A percentile compares a stretch with the other conserved stretches of the same genome.
These are phyloP conservation scores for Aspergillus chevalieri DNA, from an alignment of 2,329 filamentous ascomycete species.

Conservation along the genomic window DNA sequence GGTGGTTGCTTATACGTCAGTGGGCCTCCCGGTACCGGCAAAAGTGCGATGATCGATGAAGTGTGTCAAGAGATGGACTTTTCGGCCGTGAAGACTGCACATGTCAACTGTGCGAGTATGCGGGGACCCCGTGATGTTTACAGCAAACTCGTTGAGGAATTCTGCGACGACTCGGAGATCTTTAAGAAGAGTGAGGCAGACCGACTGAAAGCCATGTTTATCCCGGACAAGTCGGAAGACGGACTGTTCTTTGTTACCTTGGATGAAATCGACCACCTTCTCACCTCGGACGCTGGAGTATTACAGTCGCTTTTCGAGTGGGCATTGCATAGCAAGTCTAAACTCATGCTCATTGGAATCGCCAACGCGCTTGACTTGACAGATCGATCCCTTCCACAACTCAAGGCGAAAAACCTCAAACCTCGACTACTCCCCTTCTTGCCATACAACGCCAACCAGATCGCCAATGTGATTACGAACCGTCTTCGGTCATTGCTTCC, in stretches of 20 bases:
- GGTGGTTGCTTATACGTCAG: conserved; percentile 90
- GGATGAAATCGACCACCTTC: conserved; percentile 91
- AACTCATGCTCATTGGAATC: conserved; percentile 80
- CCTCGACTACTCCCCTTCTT: conserved; percentile 85
- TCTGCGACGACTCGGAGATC: conserved; percentile 57
- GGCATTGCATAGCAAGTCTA: conserved; percentile 76
- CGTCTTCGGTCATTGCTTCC: conserved; percentile 72
- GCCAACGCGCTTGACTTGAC: conserved; percentile 95
- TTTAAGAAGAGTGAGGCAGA: conserved; percentile 62
- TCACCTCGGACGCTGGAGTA: conserved; percentile 81
- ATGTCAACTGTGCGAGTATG: conserved; percentile 96
- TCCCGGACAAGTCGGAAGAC: conserved; percentile 51
- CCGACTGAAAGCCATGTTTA: conserved; percentile 64
- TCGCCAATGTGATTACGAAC: conserved; percentile 77
- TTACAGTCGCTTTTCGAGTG: conserved; percentile 95
- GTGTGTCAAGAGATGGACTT: conserved; percentile 59
- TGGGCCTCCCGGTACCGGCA: conserved; percentile 91
- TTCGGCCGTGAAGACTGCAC: conserved; percentile 58
- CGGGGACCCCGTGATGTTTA: conserved; percentile 84
- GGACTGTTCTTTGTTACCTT: conserved; percentile 73
- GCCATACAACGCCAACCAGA: conserved; percentile 81
- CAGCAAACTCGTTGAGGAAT: conserved; percentile 65
- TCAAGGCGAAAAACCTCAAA: conserved; percentile 88
- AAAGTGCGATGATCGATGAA: conserved; percentile 86
- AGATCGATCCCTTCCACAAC: conserved; percentile 84